Evolutionary conservation across 2,329 filamentous ascomycete species (phyloP), one percentile per base, ranked within the genome.

Genomic region (Periconia sp.): DNA sequence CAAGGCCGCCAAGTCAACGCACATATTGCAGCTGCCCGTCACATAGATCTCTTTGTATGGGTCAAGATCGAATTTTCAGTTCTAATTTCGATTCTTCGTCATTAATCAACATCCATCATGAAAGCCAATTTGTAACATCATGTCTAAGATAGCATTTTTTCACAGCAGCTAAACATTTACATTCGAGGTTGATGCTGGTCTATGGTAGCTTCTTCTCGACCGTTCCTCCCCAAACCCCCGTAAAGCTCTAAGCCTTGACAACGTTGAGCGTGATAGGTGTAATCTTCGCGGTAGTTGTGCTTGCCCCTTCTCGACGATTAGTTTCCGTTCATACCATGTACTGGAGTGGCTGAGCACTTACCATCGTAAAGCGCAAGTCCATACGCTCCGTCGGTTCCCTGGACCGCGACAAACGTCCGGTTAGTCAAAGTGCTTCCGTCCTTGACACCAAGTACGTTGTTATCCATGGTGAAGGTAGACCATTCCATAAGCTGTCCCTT

Each of bases 391-490:
- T 43, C 54, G 5, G 34, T 41, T 21, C 41, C 50, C 31, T 48
- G 34, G 2, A 61, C 51, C 36, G 50, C 57, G 17, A 55, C 61
- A 43, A 61, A 66, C 3, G 56, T 61, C 15, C 61, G 46, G 30
- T 51, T 57, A 9, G 47, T 52, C 33, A 61, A 36, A 6, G 54
- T 50, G 31, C 52, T 58, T 9, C 63, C 61, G 45, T 66, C 61
- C 29, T 57, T 61, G 4, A 66, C 56, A 10, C 54, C 52, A 3
- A 66, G 30, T 15, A 57, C 48, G 17, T 58, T 56, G 24, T 50
- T 54, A 19, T 65, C 56, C 36, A 52, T 53, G 1, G 60, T 63
- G 40, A 66, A 66, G 1, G 59, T 61, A 12, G 51, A 57, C 60
- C 61, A 63, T 35, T 66, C 61, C 49, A 63, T 61, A 38, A 58